Percentiles rank a stretch among this genome's conserved stretches.
phyloP scores from a whole-genome alignment of 345 rosid species.

The Dipteronia dyeriana region DNA sequence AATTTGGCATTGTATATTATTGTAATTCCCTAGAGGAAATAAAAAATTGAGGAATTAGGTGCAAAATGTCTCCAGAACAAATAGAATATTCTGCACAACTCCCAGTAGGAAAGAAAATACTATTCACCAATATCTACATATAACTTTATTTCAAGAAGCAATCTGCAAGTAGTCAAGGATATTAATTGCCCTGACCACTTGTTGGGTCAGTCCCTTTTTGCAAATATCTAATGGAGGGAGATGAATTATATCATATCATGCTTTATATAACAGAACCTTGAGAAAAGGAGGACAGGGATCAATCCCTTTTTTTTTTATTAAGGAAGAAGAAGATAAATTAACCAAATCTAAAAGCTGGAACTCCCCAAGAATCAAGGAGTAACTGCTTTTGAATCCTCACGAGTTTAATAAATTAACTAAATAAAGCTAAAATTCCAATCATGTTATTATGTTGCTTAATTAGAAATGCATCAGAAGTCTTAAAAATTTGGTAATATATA shows the following conservation, averaged over 20 bases:
- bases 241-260: neutral
- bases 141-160: neutral
- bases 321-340: no score
- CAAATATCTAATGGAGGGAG: neutral
- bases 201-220: neutral
- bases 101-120: neutral
- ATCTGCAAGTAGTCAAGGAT: neutral
- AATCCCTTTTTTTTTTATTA: neutral
- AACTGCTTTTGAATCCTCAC: neutral
- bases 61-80: neutral
- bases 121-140: neutral
- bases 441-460: neutral
- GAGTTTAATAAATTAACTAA: neutral
- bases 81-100: conserved; percentile 4
- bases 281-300: neutral
- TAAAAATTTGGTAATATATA: neutral
- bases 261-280: neutral
- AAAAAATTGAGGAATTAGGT: neutral
- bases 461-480: neutral
- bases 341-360: no score
- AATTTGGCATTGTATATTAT: neutral
- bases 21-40: neutral
- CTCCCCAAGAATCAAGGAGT: no score
- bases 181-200: neutral
- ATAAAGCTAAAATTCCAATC: neutral